Percentiles rank a stretch among this genome's conserved stretches.
phyloP scores from a whole-genome alignment of 2,329 filamentous ascomycete species.

The Aspergillus jensenii region DNA sequence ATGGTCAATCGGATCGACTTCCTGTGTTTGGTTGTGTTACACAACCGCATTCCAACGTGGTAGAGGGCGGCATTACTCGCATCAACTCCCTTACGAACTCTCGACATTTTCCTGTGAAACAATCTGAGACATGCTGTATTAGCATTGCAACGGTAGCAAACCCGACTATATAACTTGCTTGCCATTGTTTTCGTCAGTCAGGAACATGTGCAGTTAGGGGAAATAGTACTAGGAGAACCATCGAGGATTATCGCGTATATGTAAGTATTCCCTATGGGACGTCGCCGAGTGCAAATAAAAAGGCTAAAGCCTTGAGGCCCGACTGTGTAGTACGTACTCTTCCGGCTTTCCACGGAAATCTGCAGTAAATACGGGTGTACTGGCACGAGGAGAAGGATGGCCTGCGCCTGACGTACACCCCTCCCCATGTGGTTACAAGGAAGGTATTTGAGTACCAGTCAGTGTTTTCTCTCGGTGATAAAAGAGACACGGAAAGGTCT shows the following conservation, averaged over 20 bases:
- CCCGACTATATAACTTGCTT: background rate
- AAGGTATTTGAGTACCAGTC: constrained; percentile 2
- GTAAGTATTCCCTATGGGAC: background rate
- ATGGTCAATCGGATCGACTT: background rate
- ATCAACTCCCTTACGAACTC: background rate
- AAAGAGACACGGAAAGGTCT: background rate
- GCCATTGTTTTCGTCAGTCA: background rate
- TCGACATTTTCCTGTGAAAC: background rate
- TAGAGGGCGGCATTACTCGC: background rate
- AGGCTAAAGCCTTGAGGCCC: background rate
- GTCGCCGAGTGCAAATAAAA: background rate
- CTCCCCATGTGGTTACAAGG: background rate
- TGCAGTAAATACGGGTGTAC: constrained; percentile 7
- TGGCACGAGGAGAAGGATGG: background rate
- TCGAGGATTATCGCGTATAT: background rate
- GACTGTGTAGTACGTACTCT: background rate
- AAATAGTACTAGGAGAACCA: background rate
- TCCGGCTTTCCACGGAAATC: background rate
- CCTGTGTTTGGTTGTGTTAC: constrained; percentile 1
- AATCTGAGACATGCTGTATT: background rate
- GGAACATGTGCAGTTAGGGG: background rate
- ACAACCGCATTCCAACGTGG: background rate
- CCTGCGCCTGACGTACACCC: background rate
- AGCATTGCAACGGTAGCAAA: background rate
- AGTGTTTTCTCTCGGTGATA: background rate